Evolutionary conservation across 495 filamentous ascomycete species (phyloP).

Genomic region (Penicillium parvum): DNA sequence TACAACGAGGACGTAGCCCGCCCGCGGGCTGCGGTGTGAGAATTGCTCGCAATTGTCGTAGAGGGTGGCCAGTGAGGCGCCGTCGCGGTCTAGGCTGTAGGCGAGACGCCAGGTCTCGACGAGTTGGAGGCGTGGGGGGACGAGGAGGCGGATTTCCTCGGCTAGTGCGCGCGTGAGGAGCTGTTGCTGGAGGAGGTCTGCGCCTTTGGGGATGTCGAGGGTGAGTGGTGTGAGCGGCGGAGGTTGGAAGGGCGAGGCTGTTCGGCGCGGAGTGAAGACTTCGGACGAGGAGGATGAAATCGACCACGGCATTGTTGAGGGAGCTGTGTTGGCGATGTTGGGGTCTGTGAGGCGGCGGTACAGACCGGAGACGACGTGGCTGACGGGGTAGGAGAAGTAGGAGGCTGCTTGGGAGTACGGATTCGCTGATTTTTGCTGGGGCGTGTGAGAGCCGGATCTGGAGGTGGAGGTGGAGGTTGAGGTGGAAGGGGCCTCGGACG

Average conservation of each 20-base stretch:
- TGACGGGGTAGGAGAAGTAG: slow-evolving; percentile 54
- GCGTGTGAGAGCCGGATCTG: slow-evolving; percentile 31
- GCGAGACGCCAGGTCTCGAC: slow-evolving; percentile 79
- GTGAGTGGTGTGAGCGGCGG: slow-evolving; percentile 54
- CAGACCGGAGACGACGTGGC: slow-evolving; percentile 49
- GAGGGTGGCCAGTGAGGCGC: slow-evolving; percentile 78
- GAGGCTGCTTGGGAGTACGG: slow-evolving; percentile 34
- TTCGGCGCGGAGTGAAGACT: slow-evolving; percentile 48
- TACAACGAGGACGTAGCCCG: slow-evolving; percentile 83
- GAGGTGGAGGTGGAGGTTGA: slow-evolving; percentile 29
- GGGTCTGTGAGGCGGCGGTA: slow-evolving; percentile 51
- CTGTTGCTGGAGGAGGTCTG: slow-evolving; percentile 35
- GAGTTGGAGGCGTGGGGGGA: slow-evolving; percentile 81
- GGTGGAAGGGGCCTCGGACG: slow-evolving; percentile 15
- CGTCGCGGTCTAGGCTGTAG: slow-evolving; percentile 92
- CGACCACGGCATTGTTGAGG: slow-evolving; percentile 24
- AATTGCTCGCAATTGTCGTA: slow-evolving; percentile 68
- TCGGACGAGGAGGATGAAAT: slow-evolving; percentile 26
- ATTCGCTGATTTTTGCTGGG: slow-evolving; percentile 20
- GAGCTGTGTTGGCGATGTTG: slow-evolving; percentile 20
- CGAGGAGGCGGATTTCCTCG: slow-evolving; percentile 87
- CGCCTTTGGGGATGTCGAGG: slow-evolving; percentile 34
- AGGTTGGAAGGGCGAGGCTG: slow-evolving; percentile 57
- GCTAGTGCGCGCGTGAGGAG: slow-evolving; percentile 71
- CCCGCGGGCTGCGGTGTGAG: slow-evolving; percentile 59